Evolutionary conservation across 2,329 filamentous ascomycete species (phyloP).

Genomic region (Pleomassaria siparia): DNA sequence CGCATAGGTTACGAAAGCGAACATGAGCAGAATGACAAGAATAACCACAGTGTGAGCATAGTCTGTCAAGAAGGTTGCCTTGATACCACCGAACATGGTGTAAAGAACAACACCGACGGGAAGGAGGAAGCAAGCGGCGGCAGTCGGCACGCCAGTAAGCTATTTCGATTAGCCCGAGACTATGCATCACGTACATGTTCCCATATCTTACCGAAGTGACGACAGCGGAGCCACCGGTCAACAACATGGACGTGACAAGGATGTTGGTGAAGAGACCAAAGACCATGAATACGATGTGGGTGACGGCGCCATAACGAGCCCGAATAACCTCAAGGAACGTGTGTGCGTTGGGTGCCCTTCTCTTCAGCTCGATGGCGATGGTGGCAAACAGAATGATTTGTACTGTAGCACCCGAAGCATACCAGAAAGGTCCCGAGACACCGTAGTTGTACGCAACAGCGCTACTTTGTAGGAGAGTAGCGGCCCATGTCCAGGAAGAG

Average conservation of each 20-base stretch:
- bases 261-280: conserved; percentile 83
- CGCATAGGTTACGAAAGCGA: conserved; percentile 79
- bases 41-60: conserved; percentile 86
- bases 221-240: conserved; percentile 81
- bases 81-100: conserved; percentile 74
- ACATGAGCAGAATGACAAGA: conserved; percentile 81
- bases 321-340: conserved; percentile 80
- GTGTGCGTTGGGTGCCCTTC: conserved; percentile 83
- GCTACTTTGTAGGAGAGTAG: conserved; percentile 76
- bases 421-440: conserved; percentile 67
- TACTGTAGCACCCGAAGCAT: conserved; percentile 57
- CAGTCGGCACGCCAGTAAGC: conserved; percentile 73
- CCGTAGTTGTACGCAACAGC: conserved; percentile 82
- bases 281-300: conserved; percentile 77
- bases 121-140: conserved; percentile 81
- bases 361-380: conserved; percentile 85
- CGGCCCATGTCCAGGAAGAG: conserved; percentile 91
- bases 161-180: conserved; percentile 49
- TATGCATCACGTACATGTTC: background rate
- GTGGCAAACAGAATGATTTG: conserved; percentile 83
- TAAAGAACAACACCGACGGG: conserved; percentile 81
- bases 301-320: conserved; percentile 72
- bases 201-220: conserved; percentile 27
- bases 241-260: conserved; percentile 83
- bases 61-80: conserved; percentile 70